Evolutionary conservation across 495 filamentous ascomycete species (phyloP), one percentile per base, ranked within the genome.

Genomic region (Entonaema liquescens): DNA sequence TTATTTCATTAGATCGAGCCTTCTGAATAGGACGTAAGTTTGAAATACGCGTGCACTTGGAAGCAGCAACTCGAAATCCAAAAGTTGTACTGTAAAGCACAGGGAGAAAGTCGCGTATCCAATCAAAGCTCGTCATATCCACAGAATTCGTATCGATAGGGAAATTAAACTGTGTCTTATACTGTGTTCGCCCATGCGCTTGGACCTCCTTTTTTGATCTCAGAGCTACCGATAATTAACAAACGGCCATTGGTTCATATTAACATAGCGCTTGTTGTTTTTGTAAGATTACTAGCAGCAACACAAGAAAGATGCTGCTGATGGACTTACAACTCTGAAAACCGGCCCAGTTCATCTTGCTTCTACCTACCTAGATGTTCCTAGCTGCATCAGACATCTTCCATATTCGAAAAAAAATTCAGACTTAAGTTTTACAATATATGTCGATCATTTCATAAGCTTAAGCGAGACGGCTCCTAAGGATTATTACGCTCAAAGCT

Each of bases 101-200:
- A 17, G 36, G 17, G 21, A 49, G 44, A 19, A 49, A 29, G 15
- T 15, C 21, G 21, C 13, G 1, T 53, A 33, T 28, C 69, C 69
- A 72, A 72, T 72, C 53, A 64, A 38, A 61, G 55, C 3, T 33
- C 38, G 2, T 52, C 44, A 31, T 33, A 11, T 13, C n/a, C 25
- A 44, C 12, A 38, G 36, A 31, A 21, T 2, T 17, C 26, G 33
- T 58, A 33, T 62, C 9, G 29, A 59, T 63, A 47, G 42, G 26
- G 31, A n/a, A 38, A 67, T 50, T n/a, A 3, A 2, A 54, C 53
- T 67, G 59, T 67, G 55, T 72, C 2, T 12, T 44, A 6, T 29
- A 72, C 64, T 56, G 69, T 72, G 69, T 64, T 68, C 50, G 49
- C 33, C 36, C 55, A 59, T 44, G 38, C 59, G 59, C 63, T 63